Conservation (phyloP, 2,329 filamentous ascomycete species). For the Zalaria sp. region DNA sequence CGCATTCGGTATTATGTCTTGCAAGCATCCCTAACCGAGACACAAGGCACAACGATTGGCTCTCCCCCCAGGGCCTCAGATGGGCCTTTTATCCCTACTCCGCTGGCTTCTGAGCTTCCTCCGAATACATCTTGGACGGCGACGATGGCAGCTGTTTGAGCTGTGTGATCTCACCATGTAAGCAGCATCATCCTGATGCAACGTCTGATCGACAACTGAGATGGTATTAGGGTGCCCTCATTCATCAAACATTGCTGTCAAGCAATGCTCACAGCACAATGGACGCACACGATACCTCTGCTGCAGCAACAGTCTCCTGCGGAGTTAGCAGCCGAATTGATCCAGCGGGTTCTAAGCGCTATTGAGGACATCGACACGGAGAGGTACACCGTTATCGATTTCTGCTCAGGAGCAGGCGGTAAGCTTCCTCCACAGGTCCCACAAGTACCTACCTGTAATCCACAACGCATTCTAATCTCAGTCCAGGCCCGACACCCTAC, state of each 20-base stretch:
- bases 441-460: neutral
- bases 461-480: too few relatives aligned
- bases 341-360: conserved; percentile 26
- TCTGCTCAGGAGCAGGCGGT: conserved; percentile 62
- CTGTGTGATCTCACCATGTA: conserved; percentile 16
- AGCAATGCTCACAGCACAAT: conserved; percentile 48
- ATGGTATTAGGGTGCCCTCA: conserved; percentile 44
- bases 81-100: too few relatives aligned
- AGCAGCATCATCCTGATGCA: neutral
- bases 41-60: too few relatives aligned
- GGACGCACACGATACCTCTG: conserved; percentile 45
- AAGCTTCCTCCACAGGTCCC: neutral
- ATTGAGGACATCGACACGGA: conserved; percentile 29
- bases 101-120: too few relatives aligned
- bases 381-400: conserved; percentile 56
- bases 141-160: conserved; percentile 18
- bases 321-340: conserved; percentile 42
- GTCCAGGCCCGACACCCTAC: conserved; percentile 16
- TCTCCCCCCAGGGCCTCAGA: too few relatives aligned
- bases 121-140: too few relatives aligned
- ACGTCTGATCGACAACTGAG: neutral
- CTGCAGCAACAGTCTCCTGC: conserved; percentile 46
- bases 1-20: too few relatives aligned
- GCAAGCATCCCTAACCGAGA: too few relatives aligned
- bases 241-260: conserved; percentile 52